These are phyloP conservation scores for Erythrophleum ivorense DNA, from an alignment of 331 rosid species.

Conservation along the genomic window DNA sequence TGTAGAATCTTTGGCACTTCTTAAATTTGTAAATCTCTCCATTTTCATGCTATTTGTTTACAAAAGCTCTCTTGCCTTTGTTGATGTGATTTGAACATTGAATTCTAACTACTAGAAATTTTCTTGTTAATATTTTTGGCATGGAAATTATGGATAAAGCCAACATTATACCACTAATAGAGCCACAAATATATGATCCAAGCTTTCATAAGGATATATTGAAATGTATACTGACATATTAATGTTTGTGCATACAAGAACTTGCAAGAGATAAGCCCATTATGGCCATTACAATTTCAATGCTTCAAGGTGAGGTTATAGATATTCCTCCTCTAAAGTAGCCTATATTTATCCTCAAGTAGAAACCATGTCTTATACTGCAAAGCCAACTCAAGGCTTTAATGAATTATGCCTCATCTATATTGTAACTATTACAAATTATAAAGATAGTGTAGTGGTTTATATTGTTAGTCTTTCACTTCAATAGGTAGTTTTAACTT, in stretches of 20 bases:
- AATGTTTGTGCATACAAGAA: constrained; percentile 53
- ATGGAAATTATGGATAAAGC: constrained; percentile 39
- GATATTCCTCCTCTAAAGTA: constrained; percentile 33
- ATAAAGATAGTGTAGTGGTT: background rate
- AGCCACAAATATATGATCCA: constrained; percentile 28
- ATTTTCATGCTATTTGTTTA: background rate
- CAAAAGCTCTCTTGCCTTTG: background rate
- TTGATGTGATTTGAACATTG: background rate
- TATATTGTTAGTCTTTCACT: no score
- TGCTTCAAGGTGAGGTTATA: constrained; percentile 45
- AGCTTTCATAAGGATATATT: constrained; percentile 17
- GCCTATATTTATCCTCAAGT: constrained; percentile 30
- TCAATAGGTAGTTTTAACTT: no score
- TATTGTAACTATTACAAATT: constrained; percentile 14
- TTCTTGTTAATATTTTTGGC: background rate
- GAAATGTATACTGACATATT: constrained; percentile 40
- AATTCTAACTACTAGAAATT: background rate
- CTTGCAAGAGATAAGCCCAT: constrained; percentile 36
- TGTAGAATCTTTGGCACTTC: constrained; percentile 29
- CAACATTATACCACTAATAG: constrained; percentile 23
- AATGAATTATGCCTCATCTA: constrained; percentile 6
- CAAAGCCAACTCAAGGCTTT: background rate
- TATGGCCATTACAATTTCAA: constrained; percentile 40
- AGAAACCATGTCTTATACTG: background rate
- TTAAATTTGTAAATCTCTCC: constrained; percentile 41